Base-by-base conservation (phyloP, 176 grass and related monocot species). In the Guadua angustifolia region DNA sequence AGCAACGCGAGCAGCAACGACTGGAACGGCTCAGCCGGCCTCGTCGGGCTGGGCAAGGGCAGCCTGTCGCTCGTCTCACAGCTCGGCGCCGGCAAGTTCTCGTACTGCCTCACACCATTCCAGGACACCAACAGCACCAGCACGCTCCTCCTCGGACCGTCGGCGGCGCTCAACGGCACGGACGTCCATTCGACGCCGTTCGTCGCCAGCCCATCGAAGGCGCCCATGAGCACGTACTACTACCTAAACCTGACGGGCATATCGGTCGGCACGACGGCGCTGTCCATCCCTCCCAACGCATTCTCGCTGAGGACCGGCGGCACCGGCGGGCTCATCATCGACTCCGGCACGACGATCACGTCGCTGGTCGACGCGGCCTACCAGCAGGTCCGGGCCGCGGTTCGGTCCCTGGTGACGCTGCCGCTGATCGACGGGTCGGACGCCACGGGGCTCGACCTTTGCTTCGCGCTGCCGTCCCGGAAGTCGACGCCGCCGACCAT, bases 51-150 rank as follows among this genome's bases (percentile, higher is more conserved):
- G 3, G 75, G 93, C 2, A 51, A 88, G 76, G 90, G 90, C 11
- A 0, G 0, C 49, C 76, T 95, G 15, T 95, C 90, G 16, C 89
- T 95, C 71, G 87, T 92, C 11, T 91, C 93, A 3, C 93, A 95
- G 78, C 86, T 92, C 63, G 91, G 78, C 52, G 78, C 88, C 43
- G 71, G 82, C 65, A 86, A 83, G 79, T 95, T 95, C 38, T 95
- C 93, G 42, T 95, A 92, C 84, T 95, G 90, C 82, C 76, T 95
- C 38, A 88, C 85, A 47, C 84, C 90, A 7, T 91, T 92, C 66
- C 42, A 86, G 29, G 82, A 90, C 75, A 32, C 83, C 5, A 85
- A 89, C 69, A 86, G 51, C 69, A 93, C 71, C 7, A 95, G 90
- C 86, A 86, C 67, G 43, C 79, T 93, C 70, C 77, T 86, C 58